These are phyloP conservation scores for Nymphaea thermarum DNA, from an alignment of 164 flowering plant species.

Conservation along the genomic window DNA sequence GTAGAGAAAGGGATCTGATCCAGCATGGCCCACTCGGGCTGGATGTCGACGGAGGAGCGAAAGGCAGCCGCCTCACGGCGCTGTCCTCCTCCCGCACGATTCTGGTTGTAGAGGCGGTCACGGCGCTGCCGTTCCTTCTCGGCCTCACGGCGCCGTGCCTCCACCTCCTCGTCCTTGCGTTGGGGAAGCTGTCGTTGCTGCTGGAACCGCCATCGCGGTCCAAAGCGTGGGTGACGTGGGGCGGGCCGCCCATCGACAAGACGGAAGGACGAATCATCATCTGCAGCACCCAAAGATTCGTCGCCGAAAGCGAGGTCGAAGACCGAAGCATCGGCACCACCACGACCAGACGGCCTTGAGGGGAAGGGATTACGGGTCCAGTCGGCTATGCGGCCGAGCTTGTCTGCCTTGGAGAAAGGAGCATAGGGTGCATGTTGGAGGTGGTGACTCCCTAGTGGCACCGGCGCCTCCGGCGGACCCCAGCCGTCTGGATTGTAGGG, in stretches of 20 bases:
- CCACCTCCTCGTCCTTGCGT: slow-evolving; percentile 94
- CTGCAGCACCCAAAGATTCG: slow-evolving; percentile 54
- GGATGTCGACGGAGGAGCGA: slow-evolving; percentile 80
- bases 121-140: slow-evolving; percentile 86
- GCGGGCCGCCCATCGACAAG: slow-evolving; percentile 31
- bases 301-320: slow-evolving; percentile 65
- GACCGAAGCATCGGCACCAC: slow-evolving; percentile 32
- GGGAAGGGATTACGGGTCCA: slow-evolving; percentile 50
- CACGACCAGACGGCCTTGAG: slow-evolving; percentile 11
- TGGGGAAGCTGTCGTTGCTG: slow-evolving; percentile 68
- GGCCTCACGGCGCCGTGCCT: slow-evolving; percentile 61
- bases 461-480: slow-evolving; percentile 76
- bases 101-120: slow-evolving; percentile 51
- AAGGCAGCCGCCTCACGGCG: slow-evolving; percentile 68
- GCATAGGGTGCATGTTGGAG: slow-evolving; percentile 76
- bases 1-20: slow-evolving; percentile 93
- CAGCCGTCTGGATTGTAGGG: slow-evolving; percentile 89
- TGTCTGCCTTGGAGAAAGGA: slow-evolving; percentile 88
- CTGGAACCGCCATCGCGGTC: slow-evolving; percentile 38
- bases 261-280: slow-evolving; percentile 55
- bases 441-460: slow-evolving; percentile 20
- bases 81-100: slow-evolving; percentile 31
- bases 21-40: slow-evolving; percentile 98
- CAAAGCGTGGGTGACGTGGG: slow-evolving; percentile 24
- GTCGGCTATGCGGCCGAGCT: slow-evolving; percentile 91